A percentile compares a stretch with the other conserved stretches of the same genome.
Evolutionary conservation across 2,329 filamentous ascomycete species (phyloP).

Genomic region (Aspergillus ustus): DNA sequence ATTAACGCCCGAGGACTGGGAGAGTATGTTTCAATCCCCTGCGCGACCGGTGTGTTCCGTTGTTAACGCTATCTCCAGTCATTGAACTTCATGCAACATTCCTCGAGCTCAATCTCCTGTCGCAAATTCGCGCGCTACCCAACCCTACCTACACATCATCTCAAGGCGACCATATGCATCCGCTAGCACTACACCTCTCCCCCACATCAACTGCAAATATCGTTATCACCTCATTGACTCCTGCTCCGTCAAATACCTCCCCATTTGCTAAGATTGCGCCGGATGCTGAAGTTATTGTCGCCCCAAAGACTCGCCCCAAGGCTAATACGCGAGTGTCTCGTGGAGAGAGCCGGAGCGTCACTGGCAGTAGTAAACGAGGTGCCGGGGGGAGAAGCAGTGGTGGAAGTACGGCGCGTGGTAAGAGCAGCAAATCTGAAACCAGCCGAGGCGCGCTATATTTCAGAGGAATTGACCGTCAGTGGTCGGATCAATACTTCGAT

Average conservation of each 20-base stretch:
- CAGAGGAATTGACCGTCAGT: slow-evolving; percentile 72
- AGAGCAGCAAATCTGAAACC: slow-evolving; percentile 64
- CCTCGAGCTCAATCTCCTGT: slow-evolving; percentile 88
- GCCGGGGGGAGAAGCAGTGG: slow-evolving; percentile 67
- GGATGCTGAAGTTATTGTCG: slow-evolving; percentile 95
- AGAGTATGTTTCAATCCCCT: slow-evolving; percentile 59
- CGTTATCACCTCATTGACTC: slow-evolving; percentile 79
- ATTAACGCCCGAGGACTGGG: slow-evolving; percentile 93
- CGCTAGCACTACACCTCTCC: slow-evolving; percentile 88
- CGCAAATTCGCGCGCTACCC: slow-evolving; percentile 89
- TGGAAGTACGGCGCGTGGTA: slow-evolving; percentile 69
- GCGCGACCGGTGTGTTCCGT: neutral
- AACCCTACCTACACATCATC: slow-evolving; percentile 72
- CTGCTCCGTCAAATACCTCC: slow-evolving; percentile 67
- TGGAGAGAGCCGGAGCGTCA: slow-evolving; percentile 79
- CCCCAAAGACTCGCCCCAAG: slow-evolving; percentile 84
- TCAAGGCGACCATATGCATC: slow-evolving; percentile 66
- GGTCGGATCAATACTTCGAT: slow-evolving; percentile 79
- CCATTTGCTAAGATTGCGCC: slow-evolving; percentile 91
- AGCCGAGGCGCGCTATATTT: slow-evolving; percentile 66
- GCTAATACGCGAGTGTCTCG: slow-evolving; percentile 59
- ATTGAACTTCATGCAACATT: slow-evolving; percentile 97
- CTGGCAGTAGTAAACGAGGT: slow-evolving; percentile 78
- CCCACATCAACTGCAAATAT: slow-evolving; percentile 96
- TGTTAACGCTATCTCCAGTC: slow-evolving; percentile 51